phyloP scores from a whole-genome alignment of 306 rosid species.

The Senna siamea region DNA sequence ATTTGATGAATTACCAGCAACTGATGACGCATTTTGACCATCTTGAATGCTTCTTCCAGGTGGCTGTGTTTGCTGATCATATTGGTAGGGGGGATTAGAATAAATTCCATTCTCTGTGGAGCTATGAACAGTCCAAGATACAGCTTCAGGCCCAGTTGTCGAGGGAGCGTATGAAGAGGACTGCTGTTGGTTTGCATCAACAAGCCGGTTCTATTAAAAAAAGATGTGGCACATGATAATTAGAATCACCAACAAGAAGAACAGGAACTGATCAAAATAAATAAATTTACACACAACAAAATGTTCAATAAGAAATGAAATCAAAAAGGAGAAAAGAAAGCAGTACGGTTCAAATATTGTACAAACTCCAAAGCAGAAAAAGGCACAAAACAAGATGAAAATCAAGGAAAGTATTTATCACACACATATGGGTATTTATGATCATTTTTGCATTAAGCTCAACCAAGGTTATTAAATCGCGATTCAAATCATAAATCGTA shows the following conservation, averaged over 20 bases:
- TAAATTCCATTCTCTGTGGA: slow-evolving; percentile 69
- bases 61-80: slow-evolving; percentile 71
- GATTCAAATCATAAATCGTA: no score
- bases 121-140: slow-evolving; percentile 65
- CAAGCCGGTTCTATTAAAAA: slow-evolving; percentile 58
- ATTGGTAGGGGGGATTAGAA: slow-evolving; percentile 71
- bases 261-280: slow-evolving; percentile 4
- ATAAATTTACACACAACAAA: neutral
- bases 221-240: slow-evolving; percentile 10
- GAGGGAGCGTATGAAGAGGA: slow-evolving; percentile 55
- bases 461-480: no score
- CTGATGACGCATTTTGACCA: slow-evolving; percentile 61
- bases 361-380: slow-evolving; percentile 21
- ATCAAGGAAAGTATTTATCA: neutral
- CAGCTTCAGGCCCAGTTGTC: slow-evolving; percentile 63
- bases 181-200: slow-evolving; percentile 66
- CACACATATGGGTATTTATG: neutral
- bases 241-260: slow-evolving; percentile 24
- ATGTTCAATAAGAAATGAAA: slow-evolving; percentile 1
- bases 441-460: neutral
- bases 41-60: slow-evolving; percentile 71
- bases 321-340: slow-evolving; percentile 24
- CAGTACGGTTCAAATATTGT: slow-evolving; percentile 21
- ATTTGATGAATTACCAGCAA: slow-evolving; percentile 83
- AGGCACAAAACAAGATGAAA: slow-evolving; percentile 10